Evolutionary conservation across 1,284 basidiomycete species (phyloP), one percentile per base, ranked within the genome.

Genomic region (Naganishia cerealis): DNA sequence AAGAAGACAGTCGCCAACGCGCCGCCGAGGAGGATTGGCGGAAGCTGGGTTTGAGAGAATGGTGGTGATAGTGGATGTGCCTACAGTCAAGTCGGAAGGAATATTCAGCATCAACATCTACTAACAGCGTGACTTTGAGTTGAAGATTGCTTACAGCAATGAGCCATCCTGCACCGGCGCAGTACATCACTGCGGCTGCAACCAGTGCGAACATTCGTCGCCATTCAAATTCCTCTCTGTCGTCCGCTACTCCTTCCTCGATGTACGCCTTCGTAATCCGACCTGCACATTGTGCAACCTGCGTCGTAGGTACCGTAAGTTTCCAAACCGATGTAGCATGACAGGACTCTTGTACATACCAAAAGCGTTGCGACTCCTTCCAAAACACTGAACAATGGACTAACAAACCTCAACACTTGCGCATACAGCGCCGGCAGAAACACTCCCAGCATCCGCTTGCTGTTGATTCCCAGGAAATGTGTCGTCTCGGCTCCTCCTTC

Each of bases 1-100:
- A 97, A 97, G 55, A 94, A 69, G 16, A 79, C 78, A 9, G 80
- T 70, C 1, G 79, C 75, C 46, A 82, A 71, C 0, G 78, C 76
- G 1, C 73, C 68, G 13, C 81, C 81, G 62, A 82, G 80, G 21
- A 82, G 73, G 74, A 77, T 77, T 0, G 75, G 75, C 3, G 78
- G 77, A 24, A 79, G 71, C 9, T 76, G 67, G 3, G 72, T 72
- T n/a, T 70, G 54, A 2, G 70, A 53, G 33, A 70, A 72, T 13
- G 72, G 71, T 3, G 74, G 76, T 57, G 75, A 79, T 56, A 71
- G 29, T 7, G 65, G n/a, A 59, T 63, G 65, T 63, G 69, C 59
- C 69, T 70, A 7, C 3, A 56, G 7, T 16, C 10, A 0, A 26
- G 13, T 8, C 8, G 1, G 38, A 5, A 33, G 13, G 9, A 24